Evolutionary conservation across 2,329 filamentous ascomycete species (phyloP).

Genomic region (Rugonectria rugulosa): DNA sequence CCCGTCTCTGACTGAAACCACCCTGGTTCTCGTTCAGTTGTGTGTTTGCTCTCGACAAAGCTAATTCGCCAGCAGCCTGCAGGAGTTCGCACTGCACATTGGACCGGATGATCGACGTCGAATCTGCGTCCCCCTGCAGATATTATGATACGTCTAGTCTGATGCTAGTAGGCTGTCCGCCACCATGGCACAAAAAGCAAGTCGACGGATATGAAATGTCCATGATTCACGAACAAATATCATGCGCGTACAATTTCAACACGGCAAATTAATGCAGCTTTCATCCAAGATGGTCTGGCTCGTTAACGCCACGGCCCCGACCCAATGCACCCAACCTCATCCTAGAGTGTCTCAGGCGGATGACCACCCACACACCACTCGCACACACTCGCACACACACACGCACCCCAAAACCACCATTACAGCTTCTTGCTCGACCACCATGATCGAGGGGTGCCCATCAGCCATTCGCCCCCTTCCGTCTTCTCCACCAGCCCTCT

Average conservation of each 20-base stretch:
- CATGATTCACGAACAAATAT: neutral
- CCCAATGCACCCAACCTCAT: slow-evolving; percentile 27
- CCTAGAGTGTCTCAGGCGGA: slow-evolving; percentile 38
- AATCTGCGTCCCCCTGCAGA: slow-evolving; percentile 12
- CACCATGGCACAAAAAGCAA: slow-evolving; percentile 1
- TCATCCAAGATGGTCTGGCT: slow-evolving; percentile 18
- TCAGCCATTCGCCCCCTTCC: slow-evolving; percentile 30
- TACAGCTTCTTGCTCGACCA: slow-evolving; percentile 17
- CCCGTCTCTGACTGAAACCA: slow-evolving; percentile 6
- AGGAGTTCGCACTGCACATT: slow-evolving; percentile 17
- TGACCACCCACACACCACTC: slow-evolving; percentile 31
- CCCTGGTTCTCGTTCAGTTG: slow-evolving; percentile 1
- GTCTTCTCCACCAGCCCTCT: slow-evolving; percentile 18
- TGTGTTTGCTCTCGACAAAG: slow-evolving; percentile 1
- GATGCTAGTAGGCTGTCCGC: slow-evolving; percentile 5
- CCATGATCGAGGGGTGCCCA: slow-evolving; percentile 27
- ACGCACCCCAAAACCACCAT: no score
- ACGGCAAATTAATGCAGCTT: slow-evolving; percentile 1
- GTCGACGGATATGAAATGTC: neutral
- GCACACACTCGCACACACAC: no score
- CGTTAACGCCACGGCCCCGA: slow-evolving; percentile 27
- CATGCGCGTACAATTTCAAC: neutral
- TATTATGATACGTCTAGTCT: slow-evolving; percentile 5
- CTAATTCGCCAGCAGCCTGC: slow-evolving; percentile 11
- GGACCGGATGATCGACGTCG: slow-evolving; percentile 11